Evolutionary conservation across 1,284 basidiomycete genomes (phyloP), one percentile per base, ranked within the genome.

Genomic region (Malassezia arunalokei): DNA sequence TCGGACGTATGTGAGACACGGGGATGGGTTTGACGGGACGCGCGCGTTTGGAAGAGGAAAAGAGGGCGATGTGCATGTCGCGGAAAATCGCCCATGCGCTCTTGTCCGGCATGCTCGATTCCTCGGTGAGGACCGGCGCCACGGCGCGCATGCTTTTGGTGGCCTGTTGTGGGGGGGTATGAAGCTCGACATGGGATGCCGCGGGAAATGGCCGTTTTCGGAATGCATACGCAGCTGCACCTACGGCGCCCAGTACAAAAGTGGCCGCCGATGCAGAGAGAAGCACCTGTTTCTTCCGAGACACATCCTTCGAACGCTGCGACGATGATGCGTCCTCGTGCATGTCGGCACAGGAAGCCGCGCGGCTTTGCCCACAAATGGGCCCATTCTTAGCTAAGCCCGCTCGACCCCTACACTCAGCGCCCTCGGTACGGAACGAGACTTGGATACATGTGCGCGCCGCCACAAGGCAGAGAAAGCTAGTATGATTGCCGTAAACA

Each of bases 161-260:
- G 12, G 41, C 28, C 9, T 12, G 24, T 30, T 9, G 11, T 14
- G 41, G 12, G 24, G 17, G 15, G 17, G 11, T 24, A 12, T 8
- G 12, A 2, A 24, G 12, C 15, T 11, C 41, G 20, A 27, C 17
- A 29, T 14, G 17, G 20, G 8, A 14, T 20, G 43, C 43, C 11
- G 11, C 33, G 5, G 15, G 33, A 45, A 20, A 12, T 24, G 41
- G 43, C 15, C 27, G 37, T 8, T 43, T 47, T 27, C 48, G 42
- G 9, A 45, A 12, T 11, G 28, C 31, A 40, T 50, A 55, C 4
- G 43, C 7, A 20, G 42, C 37, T 1, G 53, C 43, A n/a, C 47
- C 53, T 5, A 49, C 48, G 8, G 43, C 47, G 14, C 53, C 53
- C 0, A 33, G 24, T 8, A 55, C 28, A 44, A 55, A 55, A 9